Evolutionary conservation across 164 flowering plant species (phyloP).

Genomic region (Vitis labrusca): DNA sequence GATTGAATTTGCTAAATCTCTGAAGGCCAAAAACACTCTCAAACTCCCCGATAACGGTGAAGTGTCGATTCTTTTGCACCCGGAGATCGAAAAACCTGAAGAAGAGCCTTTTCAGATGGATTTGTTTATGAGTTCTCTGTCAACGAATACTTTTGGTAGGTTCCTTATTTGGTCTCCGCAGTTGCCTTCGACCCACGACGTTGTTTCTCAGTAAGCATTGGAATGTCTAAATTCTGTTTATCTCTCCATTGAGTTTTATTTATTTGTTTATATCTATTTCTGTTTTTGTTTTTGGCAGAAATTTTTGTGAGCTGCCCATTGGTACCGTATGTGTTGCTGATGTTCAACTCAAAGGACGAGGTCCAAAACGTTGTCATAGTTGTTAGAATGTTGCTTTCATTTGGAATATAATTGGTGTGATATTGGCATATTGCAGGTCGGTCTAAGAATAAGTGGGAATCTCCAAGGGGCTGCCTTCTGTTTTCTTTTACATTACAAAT

Average conservation of each 20-base stretch:
- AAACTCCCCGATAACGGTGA: conserved; percentile 50
- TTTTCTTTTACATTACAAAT: conserved; percentile 88
- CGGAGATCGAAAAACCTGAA: conserved; percentile 28
- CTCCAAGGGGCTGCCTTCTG: conserved; percentile 88
- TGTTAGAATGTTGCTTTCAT: not conserved
- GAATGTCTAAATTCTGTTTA: not conserved
- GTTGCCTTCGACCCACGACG: conserved; percentile 79
- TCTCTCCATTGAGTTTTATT: not conserved
- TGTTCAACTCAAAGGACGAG: conserved; percentile 89
- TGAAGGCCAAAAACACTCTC: conserved; percentile 38
- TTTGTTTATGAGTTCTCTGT: conserved; percentile 47
- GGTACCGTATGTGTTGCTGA: conserved; percentile 91
- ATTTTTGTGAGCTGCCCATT: conserved; percentile 72
- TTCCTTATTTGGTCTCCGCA: conserved; percentile 84
- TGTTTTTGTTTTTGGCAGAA: conserved; percentile 35
- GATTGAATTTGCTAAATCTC: conserved; percentile 44
- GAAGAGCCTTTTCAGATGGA: conserved; percentile 39
- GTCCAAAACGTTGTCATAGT: conserved; percentile 28
- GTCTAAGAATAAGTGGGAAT: conserved; percentile 86
- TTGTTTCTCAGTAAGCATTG: conserved; percentile 65
- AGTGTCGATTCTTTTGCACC: conserved; percentile 31
- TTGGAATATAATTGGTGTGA: not conserved
- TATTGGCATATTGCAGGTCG: conserved; percentile 51
- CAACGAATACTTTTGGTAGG: conserved; percentile 62
- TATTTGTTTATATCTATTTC: not conserved